Conservation (phyloP, 352 stramenopile species). For the Globisporangium radiosum region DNA sequence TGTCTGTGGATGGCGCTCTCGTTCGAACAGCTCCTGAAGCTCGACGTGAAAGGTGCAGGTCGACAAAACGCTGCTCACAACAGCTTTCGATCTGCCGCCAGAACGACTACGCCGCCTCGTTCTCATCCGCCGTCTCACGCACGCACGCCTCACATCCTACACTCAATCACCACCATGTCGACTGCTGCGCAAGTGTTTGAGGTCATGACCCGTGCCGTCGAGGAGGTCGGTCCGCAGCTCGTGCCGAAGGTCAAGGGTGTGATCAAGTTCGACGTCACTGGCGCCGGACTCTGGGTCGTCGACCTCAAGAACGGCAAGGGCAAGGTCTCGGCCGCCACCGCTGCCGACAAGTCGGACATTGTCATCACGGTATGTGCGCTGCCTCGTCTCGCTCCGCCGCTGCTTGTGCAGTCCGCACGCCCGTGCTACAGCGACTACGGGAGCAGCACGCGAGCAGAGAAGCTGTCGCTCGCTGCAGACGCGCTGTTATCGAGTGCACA, state of each 20-base stretch:
- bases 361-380: constrained; percentile 46
- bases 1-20: too few species aligned
- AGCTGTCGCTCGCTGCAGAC: too few species aligned
- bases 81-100: too few species aligned
- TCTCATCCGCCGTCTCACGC: too few species aligned
- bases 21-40: too few species aligned
- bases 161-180: constrained; percentile 1
- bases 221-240: constrained; percentile 59
- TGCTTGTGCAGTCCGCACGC: neutral
- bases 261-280: constrained; percentile 77
- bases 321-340: constrained; percentile 38
- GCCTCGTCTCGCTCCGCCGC: neutral
- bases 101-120: too few species aligned
- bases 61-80: too few species aligned
- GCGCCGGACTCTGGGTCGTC: constrained; percentile 63
- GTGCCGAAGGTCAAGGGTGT: constrained; percentile 70
- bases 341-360: constrained; percentile 61
- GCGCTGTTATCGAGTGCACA: neutral
- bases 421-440: too few species aligned
- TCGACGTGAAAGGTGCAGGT: too few species aligned
- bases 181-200: constrained; percentile 60
- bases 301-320: constrained; percentile 74
- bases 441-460: too few species aligned
- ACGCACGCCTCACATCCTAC: too few species aligned
- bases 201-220: constrained; percentile 59